These are phyloP conservation scores for Scalesia atractyloides DNA, from an alignment of 129 eudicot species.

Conservation along the genomic window DNA sequence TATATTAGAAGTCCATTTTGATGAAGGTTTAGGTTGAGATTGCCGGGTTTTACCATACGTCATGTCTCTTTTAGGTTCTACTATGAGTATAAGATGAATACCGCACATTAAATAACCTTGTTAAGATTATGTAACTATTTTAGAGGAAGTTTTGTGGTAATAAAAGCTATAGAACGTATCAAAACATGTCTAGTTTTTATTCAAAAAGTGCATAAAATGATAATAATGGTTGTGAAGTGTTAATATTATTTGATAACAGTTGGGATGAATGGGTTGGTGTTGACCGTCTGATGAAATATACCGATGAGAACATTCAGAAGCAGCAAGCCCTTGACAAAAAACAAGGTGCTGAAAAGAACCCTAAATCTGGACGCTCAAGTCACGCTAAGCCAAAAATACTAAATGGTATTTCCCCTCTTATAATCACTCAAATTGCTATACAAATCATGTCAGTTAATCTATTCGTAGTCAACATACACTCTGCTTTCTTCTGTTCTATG, in stretches of 20 bases:
- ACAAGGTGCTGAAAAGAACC: slow-evolving; percentile 66
- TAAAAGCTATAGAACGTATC: neutral
- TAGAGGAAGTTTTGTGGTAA: slow-evolving; percentile 4
- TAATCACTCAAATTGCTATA: neutral
- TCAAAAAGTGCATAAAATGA: slow-evolving; percentile 17
- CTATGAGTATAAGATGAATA: neutral
- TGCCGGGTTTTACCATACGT: neutral
- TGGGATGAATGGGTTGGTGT: slow-evolving; percentile 99
- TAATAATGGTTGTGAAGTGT: slow-evolving; percentile 23
- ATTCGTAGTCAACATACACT: neutral
- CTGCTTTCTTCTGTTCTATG: neutral
- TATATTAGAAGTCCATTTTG: too few species aligned
- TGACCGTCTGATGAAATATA: slow-evolving; percentile 70
- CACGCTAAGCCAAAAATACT: slow-evolving; percentile 69
- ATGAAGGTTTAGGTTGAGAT: too few species aligned
- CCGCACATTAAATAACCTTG: slow-evolving; percentile 2
- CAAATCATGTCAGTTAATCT: neutral
- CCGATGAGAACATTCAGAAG: slow-evolving; percentile 77
- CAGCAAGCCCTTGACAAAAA: slow-evolving; percentile 73
- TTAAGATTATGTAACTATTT: neutral
- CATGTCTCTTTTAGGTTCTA: slow-evolving; percentile 1
- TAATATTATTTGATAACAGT: slow-evolving; percentile 50
- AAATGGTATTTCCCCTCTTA: slow-evolving; percentile 41
- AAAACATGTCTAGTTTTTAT: neutral
- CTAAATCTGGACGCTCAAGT: slow-evolving; percentile 62